These are phyloP conservation scores for Claviceps africana DNA, from an alignment of 2,329 filamentous ascomycete species.

Conservation along the genomic window DNA sequence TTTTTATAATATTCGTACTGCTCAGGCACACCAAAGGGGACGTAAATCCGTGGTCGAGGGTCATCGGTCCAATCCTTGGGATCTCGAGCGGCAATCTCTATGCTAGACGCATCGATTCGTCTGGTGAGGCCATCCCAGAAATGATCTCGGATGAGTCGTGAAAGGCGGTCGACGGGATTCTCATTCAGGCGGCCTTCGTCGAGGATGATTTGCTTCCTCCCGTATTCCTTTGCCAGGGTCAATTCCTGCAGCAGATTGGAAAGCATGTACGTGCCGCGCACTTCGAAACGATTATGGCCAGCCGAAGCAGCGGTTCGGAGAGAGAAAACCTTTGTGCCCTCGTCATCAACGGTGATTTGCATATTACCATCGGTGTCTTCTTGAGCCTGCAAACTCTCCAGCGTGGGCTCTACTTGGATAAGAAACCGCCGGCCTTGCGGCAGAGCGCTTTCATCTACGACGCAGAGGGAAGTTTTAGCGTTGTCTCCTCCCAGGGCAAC, in stretches of 20 bases:
- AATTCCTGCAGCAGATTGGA: slow-evolving; percentile 94
- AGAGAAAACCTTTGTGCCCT: slow-evolving; percentile 78
- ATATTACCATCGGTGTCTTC: slow-evolving; percentile 92
- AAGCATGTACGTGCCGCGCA: slow-evolving; percentile 93
- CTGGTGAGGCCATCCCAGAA: slow-evolving; percentile 91
- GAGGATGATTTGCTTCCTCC: slow-evolving; percentile 76
- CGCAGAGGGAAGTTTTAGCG: not conserved
- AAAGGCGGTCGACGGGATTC: slow-evolving; percentile 81
- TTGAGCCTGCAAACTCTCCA: slow-evolving; percentile 63
- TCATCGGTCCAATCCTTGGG: slow-evolving; percentile 93
- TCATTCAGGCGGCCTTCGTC: slow-evolving; percentile 87
- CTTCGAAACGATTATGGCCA: slow-evolving; percentile 75
- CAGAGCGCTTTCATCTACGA: slow-evolving; percentile 55
- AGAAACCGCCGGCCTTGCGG: slow-evolving; percentile 62
- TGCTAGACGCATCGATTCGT: slow-evolving; percentile 75
- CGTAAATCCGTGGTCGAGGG: slow-evolving; percentile 80
- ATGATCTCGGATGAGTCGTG: slow-evolving; percentile 71
- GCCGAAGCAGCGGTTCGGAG: slow-evolving; percentile 76
- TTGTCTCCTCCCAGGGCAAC: not conserved
- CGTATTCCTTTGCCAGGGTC: slow-evolving; percentile 80
- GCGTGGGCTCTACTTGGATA: slow-evolving; percentile 71
- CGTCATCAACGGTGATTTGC: slow-evolving; percentile 96
- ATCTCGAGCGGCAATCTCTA: slow-evolving; percentile 75
- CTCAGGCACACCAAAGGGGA: slow-evolving; percentile 70
- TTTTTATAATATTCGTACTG: slow-evolving; percentile 81